Conservation (phyloP, 2,329 filamentous ascomycete genomes). For the Penicillium sp. region DNA sequence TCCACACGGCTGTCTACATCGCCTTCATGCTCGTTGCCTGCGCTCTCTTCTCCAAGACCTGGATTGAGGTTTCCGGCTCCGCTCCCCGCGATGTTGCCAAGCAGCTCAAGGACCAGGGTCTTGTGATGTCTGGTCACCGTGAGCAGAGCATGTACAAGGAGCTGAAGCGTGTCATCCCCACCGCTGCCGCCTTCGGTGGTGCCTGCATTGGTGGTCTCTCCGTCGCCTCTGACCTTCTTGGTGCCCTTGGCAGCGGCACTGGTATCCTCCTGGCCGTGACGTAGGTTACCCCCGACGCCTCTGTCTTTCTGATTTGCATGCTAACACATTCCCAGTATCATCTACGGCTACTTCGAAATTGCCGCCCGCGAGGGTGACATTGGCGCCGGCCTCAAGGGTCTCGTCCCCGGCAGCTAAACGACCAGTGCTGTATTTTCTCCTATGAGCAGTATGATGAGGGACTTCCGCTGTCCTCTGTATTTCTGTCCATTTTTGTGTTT, state of each 20-base stretch:
- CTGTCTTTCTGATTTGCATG: background rate
- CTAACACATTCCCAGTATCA: conserved; percentile 66
- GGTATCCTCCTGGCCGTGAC: conserved; percentile 98
- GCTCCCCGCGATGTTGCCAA: conserved; percentile 97
- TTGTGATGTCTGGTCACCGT: conserved; percentile 98
- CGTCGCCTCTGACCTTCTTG: conserved; percentile 90
- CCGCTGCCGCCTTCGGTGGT: conserved; percentile 95
- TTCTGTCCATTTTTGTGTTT: conserved; percentile 25
- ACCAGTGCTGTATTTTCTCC: conserved; percentile 22
- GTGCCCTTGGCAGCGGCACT: conserved; percentile 92
- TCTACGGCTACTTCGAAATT: conserved; percentile 99
- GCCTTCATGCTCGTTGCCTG: conserved; percentile 97
- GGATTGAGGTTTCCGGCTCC: conserved; percentile 98
- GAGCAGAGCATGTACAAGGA: conserved; percentile 99
- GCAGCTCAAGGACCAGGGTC: conserved; percentile 98
- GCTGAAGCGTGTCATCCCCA: conserved; percentile 98
- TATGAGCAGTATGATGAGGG: conserved; percentile 33
- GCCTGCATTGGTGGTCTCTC: conserved; percentile 98
- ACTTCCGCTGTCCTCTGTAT: conserved; percentile 18
- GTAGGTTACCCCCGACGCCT: conserved; percentile 57
- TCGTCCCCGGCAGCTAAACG: conserved; percentile 53
- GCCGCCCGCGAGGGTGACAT: conserved; percentile 98
- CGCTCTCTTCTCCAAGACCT: conserved; percentile 99
- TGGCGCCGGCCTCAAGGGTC: conserved; percentile 66
- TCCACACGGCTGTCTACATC: conserved; percentile 94